A percentile compares a stretch with the other conserved stretches of the same genome.
These are phyloP conservation scores for Phytophthora syringae DNA, from an alignment of 352 stramenopile species.

Conservation along the genomic window DNA sequence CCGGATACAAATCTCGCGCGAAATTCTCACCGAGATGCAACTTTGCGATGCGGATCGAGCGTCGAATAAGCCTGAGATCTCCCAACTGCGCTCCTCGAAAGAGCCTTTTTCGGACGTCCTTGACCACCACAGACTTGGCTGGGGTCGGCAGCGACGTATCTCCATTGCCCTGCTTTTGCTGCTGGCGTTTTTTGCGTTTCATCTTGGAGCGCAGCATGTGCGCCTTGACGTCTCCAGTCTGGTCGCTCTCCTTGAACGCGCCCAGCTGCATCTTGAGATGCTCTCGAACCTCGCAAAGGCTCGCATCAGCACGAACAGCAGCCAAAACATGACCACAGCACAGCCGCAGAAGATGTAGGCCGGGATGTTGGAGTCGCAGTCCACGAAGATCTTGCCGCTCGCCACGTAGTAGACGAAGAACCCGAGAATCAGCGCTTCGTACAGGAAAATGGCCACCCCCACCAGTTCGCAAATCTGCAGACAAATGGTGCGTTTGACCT, in stretches of 20 bases:
- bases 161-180: slow-evolving; percentile 33
- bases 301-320: slow-evolving; percentile 70
- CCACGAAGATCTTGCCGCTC: slow-evolving; percentile 59
- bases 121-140: slow-evolving; percentile 43
- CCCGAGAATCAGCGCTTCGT: slow-evolving; percentile 52
- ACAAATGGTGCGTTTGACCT: slow-evolving; percentile 82
- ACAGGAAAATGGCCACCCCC: slow-evolving; percentile 60
- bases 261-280: slow-evolving; percentile 88
- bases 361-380: slow-evolving; percentile 47
- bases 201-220: slow-evolving; percentile 70
- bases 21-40: slow-evolving; percentile 60
- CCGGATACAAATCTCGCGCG: slow-evolving; percentile 67
- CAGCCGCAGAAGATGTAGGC: slow-evolving; percentile 58
- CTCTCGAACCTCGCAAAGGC: slow-evolving; percentile 79
- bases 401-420: slow-evolving; percentile 66
- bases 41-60: slow-evolving; percentile 62
- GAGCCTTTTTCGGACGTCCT: slow-evolving; percentile 71
- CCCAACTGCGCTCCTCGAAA: slow-evolving; percentile 78
- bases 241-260: slow-evolving; percentile 82
- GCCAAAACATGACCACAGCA: slow-evolving; percentile 58
- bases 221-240: slow-evolving; percentile 79
- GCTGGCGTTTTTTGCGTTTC: slow-evolving; percentile 49
- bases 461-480: slow-evolving; percentile 82
- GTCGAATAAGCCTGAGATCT: slow-evolving; percentile 64
- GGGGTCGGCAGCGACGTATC: slow-evolving; percentile 10